Evolutionary conservation across 306 rosid genomes (phyloP), one percentile per base, ranked within the genome.

Genomic region (Spatholobus suberectus): DNA sequence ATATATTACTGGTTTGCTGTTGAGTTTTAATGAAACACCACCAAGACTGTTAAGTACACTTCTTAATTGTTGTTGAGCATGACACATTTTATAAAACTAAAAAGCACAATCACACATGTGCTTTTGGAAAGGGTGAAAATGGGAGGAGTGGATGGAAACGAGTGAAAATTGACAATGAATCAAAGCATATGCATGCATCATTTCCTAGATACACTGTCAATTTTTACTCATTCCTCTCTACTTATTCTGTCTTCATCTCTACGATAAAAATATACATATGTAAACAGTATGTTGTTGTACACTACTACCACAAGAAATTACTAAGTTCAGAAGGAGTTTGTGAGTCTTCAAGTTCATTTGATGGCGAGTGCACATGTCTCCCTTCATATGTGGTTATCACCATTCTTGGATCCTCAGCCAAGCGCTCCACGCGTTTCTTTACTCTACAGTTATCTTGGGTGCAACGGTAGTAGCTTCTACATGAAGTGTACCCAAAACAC

Each of bases 351-450:
- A 89, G 80, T 73, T 96, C 95, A 78, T 91, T 92, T 1, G 97
- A 94, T 1, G 99, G 98, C 80, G 97, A 89, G 77, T 96, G 99
- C 24, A 11, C 88, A 23, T 96, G 99, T 84, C 99, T 89, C 17
- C 99, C 99, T 86, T 96, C 99, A 37, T 96, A 96, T 2, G 98
- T 96, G 6, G 99, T 96, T 66, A 96, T 96, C 83, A 96, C 99
- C 99, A 96, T 96, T 86, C 99, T 94, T 35, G 99, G 99, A 84
- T 96, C 99, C 62, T 96, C 99, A 0, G 91, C 97, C 69, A 96
- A 87, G 0, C 99, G 84, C 83, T 96, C 99, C 75, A 96, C 98
- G 0, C 99, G 86, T 77, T 96, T 96, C 91, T 96, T 96, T 14
- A 96, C 99, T 0, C 97, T 89, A 84, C 99, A 96, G 73, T 89